These are phyloP conservation scores for Nigrospora osmanthi DNA, from an alignment of 2,329 filamentous ascomycete species.

Conservation along the genomic window DNA sequence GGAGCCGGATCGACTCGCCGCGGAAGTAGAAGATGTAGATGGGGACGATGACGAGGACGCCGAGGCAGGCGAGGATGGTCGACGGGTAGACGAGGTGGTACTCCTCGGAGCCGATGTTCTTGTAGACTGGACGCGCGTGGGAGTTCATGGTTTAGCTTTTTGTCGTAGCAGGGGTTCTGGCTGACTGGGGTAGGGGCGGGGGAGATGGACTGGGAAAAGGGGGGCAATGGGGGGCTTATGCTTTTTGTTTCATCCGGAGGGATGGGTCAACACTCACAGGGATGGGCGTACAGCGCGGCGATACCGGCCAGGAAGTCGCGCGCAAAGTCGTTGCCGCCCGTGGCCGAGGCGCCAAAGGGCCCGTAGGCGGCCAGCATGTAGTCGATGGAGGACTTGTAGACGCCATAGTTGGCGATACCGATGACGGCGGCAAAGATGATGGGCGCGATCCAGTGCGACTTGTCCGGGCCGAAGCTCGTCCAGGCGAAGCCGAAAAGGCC, in stretches of 20 bases:
- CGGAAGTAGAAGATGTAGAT: slow-evolving; percentile 1
- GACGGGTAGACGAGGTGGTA: slow-evolving; percentile 2
- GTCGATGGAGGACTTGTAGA: slow-evolving; percentile 61
- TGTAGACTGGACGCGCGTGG: not conserved
- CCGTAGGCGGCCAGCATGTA: slow-evolving; percentile 61
- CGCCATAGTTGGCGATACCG: slow-evolving; percentile 54
- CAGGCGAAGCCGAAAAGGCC: slow-evolving; percentile 57
- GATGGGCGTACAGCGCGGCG: slow-evolving; percentile 1
- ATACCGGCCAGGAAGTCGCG: slow-evolving; percentile 57
- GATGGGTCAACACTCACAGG: not conserved
- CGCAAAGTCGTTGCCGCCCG: slow-evolving; percentile 59
- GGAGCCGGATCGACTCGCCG: not conserved
- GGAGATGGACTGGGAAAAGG: not conserved
- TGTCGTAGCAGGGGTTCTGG: too few species aligned
- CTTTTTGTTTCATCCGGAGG: too few species aligned
- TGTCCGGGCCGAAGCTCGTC: slow-evolving; percentile 34
- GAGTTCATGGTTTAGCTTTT: too few species aligned
- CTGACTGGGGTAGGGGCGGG: too few species aligned
- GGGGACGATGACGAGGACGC: not conserved
- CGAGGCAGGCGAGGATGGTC: not conserved
- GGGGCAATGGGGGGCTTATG: too few species aligned
- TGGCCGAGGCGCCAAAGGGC: slow-evolving; percentile 57
- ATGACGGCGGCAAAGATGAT: slow-evolving; percentile 54
- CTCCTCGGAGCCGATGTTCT: not conserved
- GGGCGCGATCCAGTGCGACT: slow-evolving; percentile 52